A percentile compares a stretch with the other conserved stretches of the same genome.
phyloP scores from a whole-genome alignment of 345 rosid species.

The Kernera saxatilis region DNA sequence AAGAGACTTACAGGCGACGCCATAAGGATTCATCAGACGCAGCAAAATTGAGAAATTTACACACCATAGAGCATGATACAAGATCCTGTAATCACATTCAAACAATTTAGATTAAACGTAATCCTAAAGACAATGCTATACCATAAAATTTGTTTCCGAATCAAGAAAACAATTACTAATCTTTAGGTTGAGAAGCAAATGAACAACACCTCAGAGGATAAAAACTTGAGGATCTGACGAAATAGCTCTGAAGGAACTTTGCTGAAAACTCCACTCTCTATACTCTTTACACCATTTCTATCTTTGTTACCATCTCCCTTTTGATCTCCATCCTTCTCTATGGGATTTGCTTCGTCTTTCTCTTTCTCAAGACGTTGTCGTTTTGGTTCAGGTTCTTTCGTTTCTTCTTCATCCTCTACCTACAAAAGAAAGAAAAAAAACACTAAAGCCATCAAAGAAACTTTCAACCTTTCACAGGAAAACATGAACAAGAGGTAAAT shows the following conservation, averaged over 20 bases:
- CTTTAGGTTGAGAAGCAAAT: background rate
- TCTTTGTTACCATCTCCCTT: conserved; percentile 15
- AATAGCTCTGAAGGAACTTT: conserved; percentile 77
- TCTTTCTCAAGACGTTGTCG: conserved; percentile 36
- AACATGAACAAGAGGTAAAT: background rate
- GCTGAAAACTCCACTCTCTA: conserved; percentile 64
- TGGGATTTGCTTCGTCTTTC: conserved; percentile 14
- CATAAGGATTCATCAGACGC: conserved; percentile 90
- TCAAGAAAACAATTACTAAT: background rate
- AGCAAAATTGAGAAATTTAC: conserved; percentile 66
- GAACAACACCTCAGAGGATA: conserved; percentile 75
- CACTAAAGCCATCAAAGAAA: background rate
- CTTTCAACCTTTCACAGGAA: background rate
- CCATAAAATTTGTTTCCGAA: background rate
- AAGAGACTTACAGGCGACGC: conserved; percentile 82
- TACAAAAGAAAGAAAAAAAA: conserved; percentile 6
- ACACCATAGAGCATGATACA: conserved; percentile 70
- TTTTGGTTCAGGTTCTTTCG: conserved; percentile 46
- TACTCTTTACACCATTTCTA: conserved; percentile 33
- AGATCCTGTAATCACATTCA: conserved; percentile 57
- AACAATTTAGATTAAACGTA: background rate
- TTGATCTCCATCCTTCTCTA: conserved; percentile 14
- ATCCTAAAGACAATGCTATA: background rate
- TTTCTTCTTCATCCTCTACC: conserved; percentile 30
- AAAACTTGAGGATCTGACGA: conserved; percentile 80